Conservation (phyloP, 2,329 filamentous ascomycete genomes). For the Xylaria sp. region DNA sequence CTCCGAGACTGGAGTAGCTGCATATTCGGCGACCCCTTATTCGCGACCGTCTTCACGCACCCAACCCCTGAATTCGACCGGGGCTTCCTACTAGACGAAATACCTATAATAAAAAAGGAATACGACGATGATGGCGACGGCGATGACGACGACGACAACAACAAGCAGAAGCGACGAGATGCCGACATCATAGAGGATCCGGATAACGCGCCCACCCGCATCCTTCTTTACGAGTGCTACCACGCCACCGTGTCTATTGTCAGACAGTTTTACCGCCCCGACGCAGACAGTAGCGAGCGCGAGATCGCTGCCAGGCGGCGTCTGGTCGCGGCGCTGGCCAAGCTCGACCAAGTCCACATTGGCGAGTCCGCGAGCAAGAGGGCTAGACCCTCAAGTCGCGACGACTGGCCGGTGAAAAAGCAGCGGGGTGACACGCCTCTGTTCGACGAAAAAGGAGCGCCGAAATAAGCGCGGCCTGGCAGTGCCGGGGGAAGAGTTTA, state of each 20-base stretch:
- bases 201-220: slow-evolving; percentile 57
- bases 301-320: slow-evolving; percentile 66
- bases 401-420: slow-evolving; percentile 59
- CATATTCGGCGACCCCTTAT: slow-evolving; percentile 69
- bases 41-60: slow-evolving; percentile 62
- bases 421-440: slow-evolving; percentile 47
- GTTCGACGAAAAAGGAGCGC: slow-evolving; percentile 2
- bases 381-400: slow-evolving; percentile 53
- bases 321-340: slow-evolving; percentile 59
- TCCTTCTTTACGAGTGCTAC: slow-evolving; percentile 69
- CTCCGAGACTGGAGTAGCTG: slow-evolving; percentile 69
- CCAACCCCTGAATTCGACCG: slow-evolving; percentile 58
- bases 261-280: slow-evolving; percentile 65
- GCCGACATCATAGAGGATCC: slow-evolving; percentile 56
- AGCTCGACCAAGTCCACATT: slow-evolving; percentile 57
- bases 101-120: slow-evolving; percentile 7
- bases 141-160: neutral
- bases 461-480: neutral
- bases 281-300: slow-evolving; percentile 57
- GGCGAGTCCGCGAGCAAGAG: slow-evolving; percentile 50
- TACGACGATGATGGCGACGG: slow-evolving; percentile 13
- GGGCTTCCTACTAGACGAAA: slow-evolving; percentile 54
- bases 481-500: neutral
- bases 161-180: slow-evolving; percentile 2
- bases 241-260: slow-evolving; percentile 65